phyloP scores from a whole-genome alignment of 2,329 filamentous ascomycete species.

The Exophiala lecanii-corni region DNA sequence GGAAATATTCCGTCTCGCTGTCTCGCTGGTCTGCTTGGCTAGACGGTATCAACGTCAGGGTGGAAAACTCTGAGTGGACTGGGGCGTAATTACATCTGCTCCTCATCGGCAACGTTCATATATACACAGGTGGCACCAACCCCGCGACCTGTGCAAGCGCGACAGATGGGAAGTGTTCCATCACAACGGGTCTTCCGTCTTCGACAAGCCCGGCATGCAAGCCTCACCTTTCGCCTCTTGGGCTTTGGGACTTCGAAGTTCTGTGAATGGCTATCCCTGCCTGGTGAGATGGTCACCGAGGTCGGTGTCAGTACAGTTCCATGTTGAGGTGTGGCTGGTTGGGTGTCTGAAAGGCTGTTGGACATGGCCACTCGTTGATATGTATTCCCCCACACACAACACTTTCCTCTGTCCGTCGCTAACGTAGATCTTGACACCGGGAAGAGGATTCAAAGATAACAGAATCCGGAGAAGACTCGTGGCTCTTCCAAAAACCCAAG shows the following conservation, averaged over 20 bases:
- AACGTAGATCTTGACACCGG: too few species aligned
- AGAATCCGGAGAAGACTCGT: too few species aligned
- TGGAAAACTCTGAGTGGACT: background rate
- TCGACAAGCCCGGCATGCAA: slow-evolving; percentile 10
- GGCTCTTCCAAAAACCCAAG: too few species aligned
- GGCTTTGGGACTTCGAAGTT: background rate
- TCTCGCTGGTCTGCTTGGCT: background rate
- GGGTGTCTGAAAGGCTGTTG: background rate
- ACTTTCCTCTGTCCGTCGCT: too few species aligned
- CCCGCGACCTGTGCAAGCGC: slow-evolving; percentile 2
- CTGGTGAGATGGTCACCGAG: background rate
- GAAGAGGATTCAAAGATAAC: too few species aligned
- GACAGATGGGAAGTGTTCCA: slow-evolving; percentile 6
- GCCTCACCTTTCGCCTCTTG: slow-evolving; percentile 5
- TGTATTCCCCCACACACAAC: too few species aligned
- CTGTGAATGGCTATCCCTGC: background rate
- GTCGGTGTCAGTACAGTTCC: background rate
- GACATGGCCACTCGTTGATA: background rate
- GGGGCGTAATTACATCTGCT: background rate
- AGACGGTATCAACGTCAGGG: background rate
- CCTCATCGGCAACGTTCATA: background rate
- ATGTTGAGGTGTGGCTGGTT: background rate
- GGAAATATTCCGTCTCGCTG: too few species aligned
- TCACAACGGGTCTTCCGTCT: slow-evolving; percentile 11
- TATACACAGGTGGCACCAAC: slow-evolving; percentile 5